A percentile compares a stretch with the other conserved stretches of the same genome.
Evolutionary conservation across 441 rosid genomes (phyloP).

Genomic region (Gossypium gossypioides): DNA sequence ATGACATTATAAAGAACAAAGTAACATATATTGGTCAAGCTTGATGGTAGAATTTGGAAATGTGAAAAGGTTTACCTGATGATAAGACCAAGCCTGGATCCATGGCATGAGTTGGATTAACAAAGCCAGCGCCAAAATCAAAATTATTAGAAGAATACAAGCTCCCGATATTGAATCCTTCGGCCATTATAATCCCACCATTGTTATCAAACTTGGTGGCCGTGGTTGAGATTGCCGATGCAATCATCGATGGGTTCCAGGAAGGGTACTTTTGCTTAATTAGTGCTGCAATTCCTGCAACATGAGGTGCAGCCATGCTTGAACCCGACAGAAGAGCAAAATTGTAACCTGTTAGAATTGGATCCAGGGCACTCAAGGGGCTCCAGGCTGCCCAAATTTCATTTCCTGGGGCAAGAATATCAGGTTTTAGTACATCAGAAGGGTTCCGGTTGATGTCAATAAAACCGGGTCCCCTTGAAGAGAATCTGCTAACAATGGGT

Average conservation of each 20-base stretch:
- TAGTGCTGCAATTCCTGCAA: conserved; percentile 63
- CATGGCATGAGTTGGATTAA: conserved; percentile 52
- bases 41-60: neutral
- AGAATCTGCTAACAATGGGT: conserved; percentile 50
- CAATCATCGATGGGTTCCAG: conserved; percentile 79
- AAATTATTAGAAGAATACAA: conserved; percentile 44
- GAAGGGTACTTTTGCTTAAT: conserved; percentile 62
- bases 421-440: conserved; percentile 54
- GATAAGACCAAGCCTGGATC: conserved; percentile 75
- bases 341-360: conserved; percentile 48
- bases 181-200: conserved; percentile 49
- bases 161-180: conserved; percentile 34
- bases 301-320: conserved; percentile 90
- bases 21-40: neutral
- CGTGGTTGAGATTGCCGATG: conserved; percentile 74
- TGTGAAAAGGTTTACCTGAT: conserved; percentile 32
- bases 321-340: conserved; percentile 82
- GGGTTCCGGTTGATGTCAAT: conserved; percentile 28
- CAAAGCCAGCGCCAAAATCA: conserved; percentile 67
- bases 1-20: neutral
- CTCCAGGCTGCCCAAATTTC: conserved; percentile 82
- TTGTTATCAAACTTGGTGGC: conserved; percentile 41
- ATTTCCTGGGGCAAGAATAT: conserved; percentile 58
- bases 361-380: conserved; percentile 48
- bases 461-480: conserved; percentile 56